Evolutionary conservation across 2,329 filamentous ascomycete genomes (phyloP), one percentile per base, ranked within the genome.

Genomic region (Pyrenochaeta sp.): DNA sequence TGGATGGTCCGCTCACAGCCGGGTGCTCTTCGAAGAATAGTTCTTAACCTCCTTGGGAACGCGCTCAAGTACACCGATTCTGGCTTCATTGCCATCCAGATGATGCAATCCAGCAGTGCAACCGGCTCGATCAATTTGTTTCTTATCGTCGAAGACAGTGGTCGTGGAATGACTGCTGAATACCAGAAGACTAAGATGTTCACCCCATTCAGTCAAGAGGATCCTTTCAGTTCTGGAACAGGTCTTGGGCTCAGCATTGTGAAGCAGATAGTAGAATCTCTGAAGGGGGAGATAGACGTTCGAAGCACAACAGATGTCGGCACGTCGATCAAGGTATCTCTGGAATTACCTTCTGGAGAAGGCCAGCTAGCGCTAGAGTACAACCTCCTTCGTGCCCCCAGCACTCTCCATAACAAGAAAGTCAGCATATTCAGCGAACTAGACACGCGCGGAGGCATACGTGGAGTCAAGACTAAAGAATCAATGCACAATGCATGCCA

Each of bases 61-160:
- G 58, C 68, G 4, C 28, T 69, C 19, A 71, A 71, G 42, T 70
- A 69, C 32, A 70, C 67, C 2, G 49, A 65, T 8, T 54, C 55
- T 6, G 68, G 68, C 4, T 69, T 51, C 35, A 63, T 71, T 14
- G 53, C 51, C 0, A 42, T 72, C 11, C 50, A 51, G 3, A 46
- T 72, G 23, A 13, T 53, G 3, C 58, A 61, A 19, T 35, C 51
- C 6, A 50, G 36, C 7, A 50, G 11, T 14, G 48, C 45, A 7
- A 11, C 48, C 6, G 41, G 61, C 10, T 41, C 45, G n/a, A 46
- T 59, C 10, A 43, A 67, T 5, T 32, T 68, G 14, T 43, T 40
- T 11, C 41, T 85, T 17, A 61, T 51, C 3, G 60, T 71, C 10
- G 50, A 63, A 36, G 69, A 72, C 30, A 66, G 67, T 11, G 69